These are phyloP conservation scores for Pseudogymnoascus sp. DNA, from an alignment of 2,329 filamentous ascomycete species.

Conservation along the genomic window DNA sequence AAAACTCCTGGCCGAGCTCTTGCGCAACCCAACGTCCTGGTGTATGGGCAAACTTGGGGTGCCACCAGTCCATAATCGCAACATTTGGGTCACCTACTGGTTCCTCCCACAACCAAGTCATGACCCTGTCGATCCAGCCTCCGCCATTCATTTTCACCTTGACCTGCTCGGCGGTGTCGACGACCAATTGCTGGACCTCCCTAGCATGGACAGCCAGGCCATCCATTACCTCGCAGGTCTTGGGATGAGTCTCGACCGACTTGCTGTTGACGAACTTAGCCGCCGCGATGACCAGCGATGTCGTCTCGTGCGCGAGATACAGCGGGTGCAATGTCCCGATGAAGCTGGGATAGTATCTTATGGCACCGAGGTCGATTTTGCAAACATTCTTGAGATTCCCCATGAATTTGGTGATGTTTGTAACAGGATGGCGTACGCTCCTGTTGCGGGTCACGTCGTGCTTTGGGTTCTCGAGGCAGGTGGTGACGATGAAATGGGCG, in stretches of 20 bases:
- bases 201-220: conserved; percentile 12
- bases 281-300: conserved; percentile 18
- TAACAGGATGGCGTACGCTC: neutral
- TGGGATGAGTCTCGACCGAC: conserved; percentile 5
- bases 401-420: neutral
- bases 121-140: conserved; percentile 29
- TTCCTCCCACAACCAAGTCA: conserved; percentile 6
- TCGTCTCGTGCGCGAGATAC: conserved; percentile 25
- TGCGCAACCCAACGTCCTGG: conserved; percentile 1
- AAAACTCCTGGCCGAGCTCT: conserved; percentile 9
- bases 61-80: neutral
- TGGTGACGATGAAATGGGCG: neutral
- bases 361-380: neutral
- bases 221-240: conserved; percentile 2
- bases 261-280: conserved; percentile 17
- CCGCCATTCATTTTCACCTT: conserved; percentile 26
- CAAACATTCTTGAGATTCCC: neutral
- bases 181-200: conserved; percentile 14
- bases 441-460: neutral
- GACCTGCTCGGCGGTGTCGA: conserved; percentile 16
- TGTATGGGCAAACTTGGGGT: neutral
- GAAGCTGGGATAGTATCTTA: neutral
- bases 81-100: conserved; percentile 1
- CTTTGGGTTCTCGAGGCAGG: neutral
- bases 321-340: conserved; percentile 23